phyloP scores from a whole-genome alignment of 768 basidiomycete genomes.

The Pleurotus cornucopiae region DNA sequence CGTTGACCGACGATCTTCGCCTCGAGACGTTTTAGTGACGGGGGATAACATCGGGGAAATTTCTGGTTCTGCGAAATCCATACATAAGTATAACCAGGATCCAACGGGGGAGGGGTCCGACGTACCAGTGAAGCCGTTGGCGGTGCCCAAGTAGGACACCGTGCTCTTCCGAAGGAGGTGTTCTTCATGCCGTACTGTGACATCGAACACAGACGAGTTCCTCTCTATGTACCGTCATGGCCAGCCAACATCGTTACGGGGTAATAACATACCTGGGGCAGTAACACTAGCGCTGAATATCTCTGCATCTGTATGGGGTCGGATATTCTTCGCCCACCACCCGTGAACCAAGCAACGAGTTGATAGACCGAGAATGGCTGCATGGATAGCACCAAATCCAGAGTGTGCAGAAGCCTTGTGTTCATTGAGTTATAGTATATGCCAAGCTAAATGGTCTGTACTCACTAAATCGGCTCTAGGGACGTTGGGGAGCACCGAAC shows the following conservation, averaged over 20 bases:
- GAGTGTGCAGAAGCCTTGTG: conserved; percentile 55
- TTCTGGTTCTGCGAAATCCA: conserved; percentile 50
- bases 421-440: background rate
- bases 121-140: conserved; percentile 69
- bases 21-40: conserved; percentile 49
- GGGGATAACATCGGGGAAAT: conserved; percentile 72
- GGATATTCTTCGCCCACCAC: conserved; percentile 52
- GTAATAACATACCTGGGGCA: conserved; percentile 45
- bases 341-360: conserved; percentile 64
- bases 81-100: background rate
- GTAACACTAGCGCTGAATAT: conserved; percentile 45
- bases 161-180: conserved; percentile 56
- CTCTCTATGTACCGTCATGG: background rate
- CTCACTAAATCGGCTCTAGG: conserved; percentile 77
- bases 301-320: conserved; percentile 67
- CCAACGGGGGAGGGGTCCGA: too few relatives aligned
- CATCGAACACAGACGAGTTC: conserved; percentile 50
- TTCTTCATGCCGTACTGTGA: conserved; percentile 50
- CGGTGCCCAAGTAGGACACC: conserved; percentile 62
- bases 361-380: conserved; percentile 70
- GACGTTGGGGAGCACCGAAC: conserved; percentile 64
- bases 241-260: background rate
- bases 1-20: conserved; percentile 53
- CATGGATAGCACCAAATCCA: conserved; percentile 84
- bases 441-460: conserved; percentile 8